Evolutionary conservation across 2,329 filamentous ascomycete genomes (phyloP), one percentile per base, ranked within the genome.

Genomic region (Monosporascus sp.): DNA sequence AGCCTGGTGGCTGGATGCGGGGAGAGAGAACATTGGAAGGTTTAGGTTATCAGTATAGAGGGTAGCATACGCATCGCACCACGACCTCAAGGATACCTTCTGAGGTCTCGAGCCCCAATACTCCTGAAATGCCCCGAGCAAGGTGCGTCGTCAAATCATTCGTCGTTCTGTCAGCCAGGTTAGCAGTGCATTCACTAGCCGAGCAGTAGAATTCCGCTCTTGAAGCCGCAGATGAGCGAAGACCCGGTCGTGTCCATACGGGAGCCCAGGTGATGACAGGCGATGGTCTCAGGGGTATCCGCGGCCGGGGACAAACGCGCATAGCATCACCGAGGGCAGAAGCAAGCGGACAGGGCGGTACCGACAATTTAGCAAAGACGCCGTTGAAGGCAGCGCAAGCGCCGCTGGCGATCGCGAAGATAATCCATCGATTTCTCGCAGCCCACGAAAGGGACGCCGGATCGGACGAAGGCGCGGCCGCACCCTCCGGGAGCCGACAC

Each of bases 361-460:
- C 82, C 64, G 73, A 89, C 86, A 94, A 74, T 72, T 93, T 94
- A 1, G 89, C 89, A 74, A 93, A 91, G 5, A 89, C 85, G 54
- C 89, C 89, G 62, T 94, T 94, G 61, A 89, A 86, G 22, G 89
- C 88, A 35, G 89, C 89, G 64, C 88, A 92, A 50, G 81, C 84
- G 57, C 89, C 89, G 65, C 87, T 90, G 48, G 86, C 82, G 43
- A 92, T 68, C 43, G 89, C 87, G 57, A 88, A 79, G 49, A 86
- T 72, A 57, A 93, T 79, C 85, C 85, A 88, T 59, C 80, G 77
- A 58, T 73, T 72, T 49, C 65, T 56, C 22, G 27, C 51, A 2
- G 60, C 41, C 65, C 63, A 69, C 4, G 66, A 63, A 63, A 64
- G 61, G 4, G 39, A 20, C 38, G 8, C n/a, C 48, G 25, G 24